phyloP scores from a whole-genome alignment of 2,329 filamentous ascomycete species.

The Xylariomycetidae sp. region DNA sequence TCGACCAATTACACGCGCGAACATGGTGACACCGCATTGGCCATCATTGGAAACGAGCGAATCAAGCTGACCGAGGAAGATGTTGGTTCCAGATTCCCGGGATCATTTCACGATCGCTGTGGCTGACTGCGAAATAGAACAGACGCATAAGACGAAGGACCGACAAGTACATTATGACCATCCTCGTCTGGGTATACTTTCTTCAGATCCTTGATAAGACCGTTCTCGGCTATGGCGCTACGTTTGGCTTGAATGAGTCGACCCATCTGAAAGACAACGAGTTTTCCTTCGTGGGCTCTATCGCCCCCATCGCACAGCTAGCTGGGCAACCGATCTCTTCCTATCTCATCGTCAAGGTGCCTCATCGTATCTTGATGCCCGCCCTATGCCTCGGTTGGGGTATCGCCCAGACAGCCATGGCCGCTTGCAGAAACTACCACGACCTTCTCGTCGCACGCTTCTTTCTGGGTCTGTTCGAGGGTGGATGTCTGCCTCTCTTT shows the following conservation, averaged over 20 bases:
- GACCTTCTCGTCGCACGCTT: slow-evolving; percentile 48
- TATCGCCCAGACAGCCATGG: slow-evolving; percentile 46
- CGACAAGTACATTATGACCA: slow-evolving; percentile 35
- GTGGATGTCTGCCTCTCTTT: slow-evolving; percentile 44
- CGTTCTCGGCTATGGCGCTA: slow-evolving; percentile 55
- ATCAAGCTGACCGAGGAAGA: background rate
- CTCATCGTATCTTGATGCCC: slow-evolving; percentile 55
- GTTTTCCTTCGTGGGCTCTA: slow-evolving; percentile 31
- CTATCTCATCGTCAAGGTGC: slow-evolving; percentile 54
- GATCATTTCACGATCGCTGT: background rate
- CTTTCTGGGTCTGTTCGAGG: slow-evolving; percentile 55
- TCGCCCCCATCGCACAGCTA: slow-evolving; percentile 51
- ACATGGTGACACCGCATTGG: background rate
- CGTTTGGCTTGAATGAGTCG: slow-evolving; percentile 59
- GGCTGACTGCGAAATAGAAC: too few relatives aligned
- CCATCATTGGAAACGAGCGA: background rate
- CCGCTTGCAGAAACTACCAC: slow-evolving; percentile 44
- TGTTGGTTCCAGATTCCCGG: background rate
- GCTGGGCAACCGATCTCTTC: slow-evolving; percentile 48
- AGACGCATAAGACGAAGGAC: slow-evolving; percentile 23
- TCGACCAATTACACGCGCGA: too few relatives aligned
- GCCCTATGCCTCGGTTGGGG: slow-evolving; percentile 48
- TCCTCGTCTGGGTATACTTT: slow-evolving; percentile 57
- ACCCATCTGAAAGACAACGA: slow-evolving; percentile 52
- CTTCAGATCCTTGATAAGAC: slow-evolving; percentile 61